A percentile compares a stretch with the other conserved stretches of the same genome.
Conservation (phyloP, 345 rosid genomes). For the Acer yangbiense region DNA sequence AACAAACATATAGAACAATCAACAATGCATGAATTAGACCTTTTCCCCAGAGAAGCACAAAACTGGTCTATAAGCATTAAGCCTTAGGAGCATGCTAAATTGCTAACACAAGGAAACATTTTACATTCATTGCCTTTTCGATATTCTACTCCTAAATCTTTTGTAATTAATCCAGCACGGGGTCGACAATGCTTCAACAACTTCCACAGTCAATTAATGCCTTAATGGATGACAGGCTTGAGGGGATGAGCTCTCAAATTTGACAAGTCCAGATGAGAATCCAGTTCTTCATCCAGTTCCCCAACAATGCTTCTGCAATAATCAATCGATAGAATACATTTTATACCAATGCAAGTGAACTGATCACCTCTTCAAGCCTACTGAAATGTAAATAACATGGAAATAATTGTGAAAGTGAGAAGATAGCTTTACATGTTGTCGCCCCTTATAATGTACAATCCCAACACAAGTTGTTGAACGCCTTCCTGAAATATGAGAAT, state of each 20-base stretch:
- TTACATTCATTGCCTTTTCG: neutral
- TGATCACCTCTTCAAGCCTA: neutral
- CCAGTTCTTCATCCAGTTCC: constrained; percentile 89
- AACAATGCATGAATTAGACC: constrained; percentile 19
- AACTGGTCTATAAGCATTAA: neutral
- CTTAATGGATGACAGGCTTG: constrained; percentile 81
- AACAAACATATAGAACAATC: constrained; percentile 17
- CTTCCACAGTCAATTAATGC: constrained; percentile 15
- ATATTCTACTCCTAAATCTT: neutral
- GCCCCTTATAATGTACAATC: constrained; percentile 95
- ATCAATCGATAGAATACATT: neutral
- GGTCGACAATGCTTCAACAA: neutral
- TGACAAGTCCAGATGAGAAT: constrained; percentile 72
- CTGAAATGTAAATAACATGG: neutral
- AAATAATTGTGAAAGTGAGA: constrained; percentile 4
- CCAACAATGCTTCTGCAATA: constrained; percentile 85
- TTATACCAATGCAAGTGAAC: neutral
- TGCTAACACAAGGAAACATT: neutral
- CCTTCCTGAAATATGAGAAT: constrained; percentile 67
- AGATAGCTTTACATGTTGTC: constrained; percentile 76
- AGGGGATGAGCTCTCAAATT: constrained; percentile 93
- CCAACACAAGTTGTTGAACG: constrained; percentile 87
- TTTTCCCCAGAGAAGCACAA: neutral
- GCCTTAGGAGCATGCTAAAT: neutral
- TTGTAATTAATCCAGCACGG: neutral